phyloP scores from a whole-genome alignment of 306 rosid genomes.

The Cucumis hystrix region DNA sequence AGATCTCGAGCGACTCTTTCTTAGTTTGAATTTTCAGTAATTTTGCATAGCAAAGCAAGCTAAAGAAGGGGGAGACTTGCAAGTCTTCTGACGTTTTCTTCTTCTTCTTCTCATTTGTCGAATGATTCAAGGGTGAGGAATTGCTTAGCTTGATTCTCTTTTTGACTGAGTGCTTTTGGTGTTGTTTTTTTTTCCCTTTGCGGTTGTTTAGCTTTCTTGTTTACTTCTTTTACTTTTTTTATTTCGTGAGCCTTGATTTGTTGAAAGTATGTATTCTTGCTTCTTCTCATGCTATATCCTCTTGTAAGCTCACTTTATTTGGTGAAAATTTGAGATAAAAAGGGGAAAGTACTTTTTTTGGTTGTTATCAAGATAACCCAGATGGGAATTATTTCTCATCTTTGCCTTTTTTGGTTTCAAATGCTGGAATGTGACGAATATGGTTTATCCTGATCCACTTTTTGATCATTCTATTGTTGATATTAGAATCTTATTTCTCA shows the following conservation, averaged over 20 bases:
- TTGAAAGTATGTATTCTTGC: slow-evolving; percentile 5
- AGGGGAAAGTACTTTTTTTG: slow-evolving; percentile 3
- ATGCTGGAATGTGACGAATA: slow-evolving; percentile 6
- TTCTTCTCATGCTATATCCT: background rate
- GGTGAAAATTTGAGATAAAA: slow-evolving; percentile 7
- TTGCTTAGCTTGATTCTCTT: slow-evolving; percentile 41
- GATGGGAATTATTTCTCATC: slow-evolving; percentile 30
- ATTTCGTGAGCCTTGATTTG: slow-evolving; percentile 35
- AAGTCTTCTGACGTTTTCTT: slow-evolving; percentile 3
- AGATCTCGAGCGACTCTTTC: slow-evolving; percentile 1
- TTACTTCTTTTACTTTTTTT: background rate
- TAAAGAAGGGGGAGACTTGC: background rate
- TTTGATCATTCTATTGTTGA: background rate
- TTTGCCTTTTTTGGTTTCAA: slow-evolving; percentile 14
- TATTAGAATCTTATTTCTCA: background rate
- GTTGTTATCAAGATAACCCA: slow-evolving; percentile 27
- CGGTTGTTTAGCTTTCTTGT: background rate
- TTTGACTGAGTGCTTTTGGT: slow-evolving; percentile 7
- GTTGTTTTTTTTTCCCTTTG: background rate
- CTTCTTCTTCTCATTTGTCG: slow-evolving; percentile 14
- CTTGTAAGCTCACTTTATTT: slow-evolving; percentile 6
- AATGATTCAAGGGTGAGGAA: slow-evolving; percentile 40
- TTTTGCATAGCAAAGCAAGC: background rate
- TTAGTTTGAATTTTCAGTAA: background rate
- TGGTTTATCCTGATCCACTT: background rate